Percentiles rank a stretch among this genome's conserved stretches.
Evolutionary conservation across 805 yeast genomes (phyloP).

Genomic region (Ogataea angusta): DNA sequence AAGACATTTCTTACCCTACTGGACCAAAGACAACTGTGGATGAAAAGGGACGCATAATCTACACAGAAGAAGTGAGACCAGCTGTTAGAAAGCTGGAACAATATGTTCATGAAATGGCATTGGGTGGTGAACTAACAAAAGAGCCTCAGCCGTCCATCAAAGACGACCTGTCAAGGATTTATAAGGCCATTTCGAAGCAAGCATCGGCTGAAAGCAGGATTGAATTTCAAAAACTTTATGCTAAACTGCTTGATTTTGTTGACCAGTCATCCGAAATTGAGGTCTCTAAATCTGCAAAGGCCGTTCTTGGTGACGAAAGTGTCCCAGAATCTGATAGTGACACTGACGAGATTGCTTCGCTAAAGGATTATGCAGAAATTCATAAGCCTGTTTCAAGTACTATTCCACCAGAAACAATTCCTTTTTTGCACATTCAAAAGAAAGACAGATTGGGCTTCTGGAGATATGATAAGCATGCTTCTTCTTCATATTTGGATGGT

Average conservation of each 20-base stretch:
- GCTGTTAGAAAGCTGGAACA: conserved; percentile 92
- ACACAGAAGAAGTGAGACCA: conserved; percentile 82
- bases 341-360: conserved; percentile 83
- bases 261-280: conserved; percentile 69
- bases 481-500: conserved; percentile 80
- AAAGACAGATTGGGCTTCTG: conserved; percentile 70
- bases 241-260: conserved; percentile 66
- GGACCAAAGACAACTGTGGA: conserved; percentile 92
- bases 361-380: conserved; percentile 67
- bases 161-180: conserved; percentile 80
- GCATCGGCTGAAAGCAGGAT: conserved; percentile 65
- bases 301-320: conserved; percentile 45
- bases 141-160: conserved; percentile 70
- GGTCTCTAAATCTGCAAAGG: conserved; percentile 57
- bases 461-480: conserved; percentile 77
- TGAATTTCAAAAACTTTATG: conserved; percentile 69
- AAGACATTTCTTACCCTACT: conserved; percentile 90
- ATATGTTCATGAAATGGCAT: conserved; percentile 94
- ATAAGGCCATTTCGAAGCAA: conserved; percentile 76
- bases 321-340: conserved; percentile 47
- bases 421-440: conserved; percentile 89
- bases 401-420: conserved; percentile 80
- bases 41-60: conserved; percentile 80
- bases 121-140: conserved; percentile 82
- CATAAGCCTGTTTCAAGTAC: conserved; percentile 70